phyloP scores from a whole-genome alignment of 202 grass and related monocot genomes.

The Dendrocalamus latiflorus region DNA sequence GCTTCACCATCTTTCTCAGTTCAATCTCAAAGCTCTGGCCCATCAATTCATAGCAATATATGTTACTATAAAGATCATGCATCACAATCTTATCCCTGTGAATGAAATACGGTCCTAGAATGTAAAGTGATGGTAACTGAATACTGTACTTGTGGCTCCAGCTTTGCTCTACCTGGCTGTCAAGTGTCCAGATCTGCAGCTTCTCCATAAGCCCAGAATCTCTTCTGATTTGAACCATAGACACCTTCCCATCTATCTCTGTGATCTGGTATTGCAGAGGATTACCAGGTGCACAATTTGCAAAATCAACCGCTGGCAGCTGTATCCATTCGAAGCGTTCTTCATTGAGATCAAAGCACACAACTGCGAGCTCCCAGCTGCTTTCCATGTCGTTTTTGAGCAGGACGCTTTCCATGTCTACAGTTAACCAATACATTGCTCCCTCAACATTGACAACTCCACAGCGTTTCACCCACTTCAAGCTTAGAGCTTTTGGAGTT shows the following conservation, averaged over 20 bases:
- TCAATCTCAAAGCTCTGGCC: not conserved
- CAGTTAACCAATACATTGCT: conserved; percentile 25
- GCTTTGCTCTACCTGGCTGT: not conserved
- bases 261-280: not conserved
- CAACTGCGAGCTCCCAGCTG: not conserved
- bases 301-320: not conserved
- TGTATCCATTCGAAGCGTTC: not conserved
- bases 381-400: not conserved
- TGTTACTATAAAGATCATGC: too few species aligned
- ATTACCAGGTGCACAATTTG: not conserved
- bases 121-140: not conserved
- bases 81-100: too few species aligned
- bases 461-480: not conserved
- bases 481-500: not conserved
- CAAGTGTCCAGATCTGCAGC: conserved; percentile 23
- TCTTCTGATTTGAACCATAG: not conserved
- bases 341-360: conserved; percentile 10
- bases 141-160: conserved; percentile 18
- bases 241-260: conserved; percentile 27
- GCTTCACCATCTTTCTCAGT: not conserved
- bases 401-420: too few species aligned
- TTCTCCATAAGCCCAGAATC: not conserved
- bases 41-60: not conserved
- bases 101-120: not conserved
- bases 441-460: too few species aligned